Conservation (phyloP, 768 basidiomycete genomes). For the Lactifluus echinatus region DNA sequence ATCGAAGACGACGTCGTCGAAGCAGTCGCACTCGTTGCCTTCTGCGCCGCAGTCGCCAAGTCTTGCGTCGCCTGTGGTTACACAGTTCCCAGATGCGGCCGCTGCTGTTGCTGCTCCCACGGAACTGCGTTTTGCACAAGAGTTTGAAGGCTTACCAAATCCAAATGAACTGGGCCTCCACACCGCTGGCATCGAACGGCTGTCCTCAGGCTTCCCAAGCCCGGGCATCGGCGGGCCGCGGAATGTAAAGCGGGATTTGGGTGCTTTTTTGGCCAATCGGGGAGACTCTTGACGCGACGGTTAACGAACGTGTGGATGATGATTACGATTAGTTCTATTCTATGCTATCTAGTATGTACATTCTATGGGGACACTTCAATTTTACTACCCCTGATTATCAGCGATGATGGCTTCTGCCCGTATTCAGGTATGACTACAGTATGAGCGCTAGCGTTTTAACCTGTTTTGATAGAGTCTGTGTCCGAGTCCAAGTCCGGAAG, state of each 20-base stretch:
- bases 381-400: background rate
- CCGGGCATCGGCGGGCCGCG: conserved; percentile 11
- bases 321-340: background rate
- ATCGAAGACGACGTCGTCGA: conserved; percentile 24
- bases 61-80: conserved; percentile 34
- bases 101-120: conserved; percentile 22
- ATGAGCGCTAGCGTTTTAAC: background rate
- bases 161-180: conserved; percentile 18
- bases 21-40: conserved; percentile 33
- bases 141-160: conserved; percentile 31
- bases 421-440: background rate
- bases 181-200: conserved; percentile 5
- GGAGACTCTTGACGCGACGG: background rate
- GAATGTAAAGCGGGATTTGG: conserved; percentile 12
- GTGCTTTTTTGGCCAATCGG: conserved; percentile 16
- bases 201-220: conserved; percentile 14
- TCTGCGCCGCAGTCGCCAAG: conserved; percentile 36
- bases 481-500: background rate
- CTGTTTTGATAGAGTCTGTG: background rate
- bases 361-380: background rate
- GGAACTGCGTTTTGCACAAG: conserved; percentile 23
- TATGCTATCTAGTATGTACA: background rate
- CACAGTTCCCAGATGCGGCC: conserved; percentile 25
- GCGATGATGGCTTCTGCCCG: background rate
- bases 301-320: background rate